A percentile compares a stretch with the other conserved stretches of the same genome.
Conservation (phyloP, 495 filamentous ascomycete species). For the Daldinia concentrica region DNA sequence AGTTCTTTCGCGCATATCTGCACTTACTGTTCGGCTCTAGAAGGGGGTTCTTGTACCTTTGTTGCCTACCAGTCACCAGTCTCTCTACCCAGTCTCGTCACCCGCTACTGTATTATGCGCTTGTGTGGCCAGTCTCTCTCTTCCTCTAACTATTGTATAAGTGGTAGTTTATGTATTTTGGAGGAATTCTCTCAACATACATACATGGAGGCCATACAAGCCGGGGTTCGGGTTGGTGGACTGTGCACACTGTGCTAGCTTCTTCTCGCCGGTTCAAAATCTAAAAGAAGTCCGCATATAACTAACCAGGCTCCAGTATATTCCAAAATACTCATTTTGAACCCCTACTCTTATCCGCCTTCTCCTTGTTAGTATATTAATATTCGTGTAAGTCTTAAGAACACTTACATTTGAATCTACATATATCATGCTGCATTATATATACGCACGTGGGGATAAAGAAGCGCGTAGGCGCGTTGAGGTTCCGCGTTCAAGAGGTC, state of each 20-base stretch:
- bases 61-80: slow-evolving; percentile 1
- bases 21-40: slow-evolving; percentile 43
- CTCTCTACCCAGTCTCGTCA: slow-evolving; percentile 22
- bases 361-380: slow-evolving; percentile 6
- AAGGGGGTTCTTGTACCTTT: slow-evolving; percentile 23
- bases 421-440: slow-evolving; percentile 13
- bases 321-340: slow-evolving; percentile 2
- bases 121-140: slow-evolving; percentile 25
- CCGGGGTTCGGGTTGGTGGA: slow-evolving; percentile 9
- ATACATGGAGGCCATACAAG: slow-evolving; percentile 1
- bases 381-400: not conserved
- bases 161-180: slow-evolving; percentile 5
- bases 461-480: slow-evolving; percentile 37
- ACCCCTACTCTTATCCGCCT: slow-evolving; percentile 1
- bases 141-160: not conserved
- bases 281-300: slow-evolving; percentile 1
- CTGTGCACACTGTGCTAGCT: slow-evolving; percentile 31
- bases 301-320: slow-evolving; percentile 16
- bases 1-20: slow-evolving; percentile 45
- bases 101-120: slow-evolving; percentile 22
- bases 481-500: slow-evolving; percentile 25
- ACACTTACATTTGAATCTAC: not conserved
- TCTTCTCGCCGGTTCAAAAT: slow-evolving; percentile 23
- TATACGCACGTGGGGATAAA: slow-evolving; percentile 30
- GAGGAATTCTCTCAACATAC: slow-evolving; percentile 24